phyloP scores from a whole-genome alignment of 2,329 filamentous ascomycete genomes.

The Calonectria montana region DNA sequence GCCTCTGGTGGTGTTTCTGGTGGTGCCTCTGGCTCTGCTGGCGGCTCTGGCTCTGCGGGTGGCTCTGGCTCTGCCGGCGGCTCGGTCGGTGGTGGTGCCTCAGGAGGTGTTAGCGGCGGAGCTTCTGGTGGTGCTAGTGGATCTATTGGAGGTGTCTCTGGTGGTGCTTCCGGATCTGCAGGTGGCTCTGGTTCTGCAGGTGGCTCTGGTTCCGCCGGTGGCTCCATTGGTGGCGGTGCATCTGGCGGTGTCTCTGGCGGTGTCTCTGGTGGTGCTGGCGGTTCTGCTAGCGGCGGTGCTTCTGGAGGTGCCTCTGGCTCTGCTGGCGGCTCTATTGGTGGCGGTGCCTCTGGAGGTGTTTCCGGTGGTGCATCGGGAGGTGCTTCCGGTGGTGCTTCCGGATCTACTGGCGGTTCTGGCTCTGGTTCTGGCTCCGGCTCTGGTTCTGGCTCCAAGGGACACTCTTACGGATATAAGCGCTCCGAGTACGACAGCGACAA shows the following conservation, averaged over 20 bases:
- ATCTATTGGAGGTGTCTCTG: background rate
- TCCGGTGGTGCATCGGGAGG: background rate
- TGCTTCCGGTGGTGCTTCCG: too few relatives aligned
- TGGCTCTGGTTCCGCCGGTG: background rate
- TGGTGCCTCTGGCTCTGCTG: background rate
- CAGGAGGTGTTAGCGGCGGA: background rate
- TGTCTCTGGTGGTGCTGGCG: background rate
- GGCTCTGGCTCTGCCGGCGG: background rate
- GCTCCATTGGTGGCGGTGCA: background rate
- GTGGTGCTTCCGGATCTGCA: background rate
- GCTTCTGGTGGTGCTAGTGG: background rate
- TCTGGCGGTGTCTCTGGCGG: background rate
- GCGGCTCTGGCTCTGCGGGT: background rate
- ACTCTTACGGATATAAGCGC: background rate
- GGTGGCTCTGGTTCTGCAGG: background rate
- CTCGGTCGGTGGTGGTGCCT: background rate
- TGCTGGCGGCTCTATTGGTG: background rate
- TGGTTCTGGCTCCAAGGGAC: background rate
- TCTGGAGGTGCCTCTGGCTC: background rate
- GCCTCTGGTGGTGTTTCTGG: background rate
- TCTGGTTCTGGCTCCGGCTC: background rate
- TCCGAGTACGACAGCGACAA: background rate
- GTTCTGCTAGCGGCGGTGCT: background rate
- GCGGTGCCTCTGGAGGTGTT: background rate
- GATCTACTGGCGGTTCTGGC: too few relatives aligned